Evolutionary conservation across 257 asterid species (phyloP).

Genomic region (Capsicum rhomboideum): DNA sequence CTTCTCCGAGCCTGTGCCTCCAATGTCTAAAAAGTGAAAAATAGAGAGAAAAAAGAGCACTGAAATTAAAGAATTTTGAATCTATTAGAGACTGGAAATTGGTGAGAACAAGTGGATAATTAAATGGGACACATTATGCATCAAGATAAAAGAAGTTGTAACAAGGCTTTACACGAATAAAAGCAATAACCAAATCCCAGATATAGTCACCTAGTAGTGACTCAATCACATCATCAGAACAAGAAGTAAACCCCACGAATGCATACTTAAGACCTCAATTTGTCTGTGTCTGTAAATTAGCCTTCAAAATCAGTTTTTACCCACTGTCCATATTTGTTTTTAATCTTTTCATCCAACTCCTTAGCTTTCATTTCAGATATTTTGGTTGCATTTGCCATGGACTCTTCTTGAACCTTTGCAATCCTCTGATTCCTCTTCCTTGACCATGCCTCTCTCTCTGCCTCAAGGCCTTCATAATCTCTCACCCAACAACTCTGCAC

Average conservation of each 20-base stretch:
- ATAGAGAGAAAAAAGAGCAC: background rate
- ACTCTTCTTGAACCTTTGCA: conserved; percentile 45
- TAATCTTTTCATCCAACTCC: conserved; percentile 58
- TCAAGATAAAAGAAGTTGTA: background rate
- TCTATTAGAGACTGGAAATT: no score
- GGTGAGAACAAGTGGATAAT: no score
- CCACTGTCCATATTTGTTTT: conserved; percentile 48
- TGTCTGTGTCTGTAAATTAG: background rate
- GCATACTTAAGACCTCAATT: no score
- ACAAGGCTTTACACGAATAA: background rate
- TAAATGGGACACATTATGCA: background rate
- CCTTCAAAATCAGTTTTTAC: conserved; percentile 27
- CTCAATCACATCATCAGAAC: conserved; percentile 5
- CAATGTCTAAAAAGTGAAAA: background rate
- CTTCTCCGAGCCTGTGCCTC: no score
- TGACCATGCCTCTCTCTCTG: conserved; percentile 37
- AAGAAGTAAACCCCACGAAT: no score
- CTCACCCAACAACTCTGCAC: conserved; percentile 52
- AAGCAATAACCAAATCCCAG: background rate
- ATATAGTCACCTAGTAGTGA: conserved; percentile 27
- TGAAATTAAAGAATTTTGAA: background rate
- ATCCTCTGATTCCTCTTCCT: conserved; percentile 40
- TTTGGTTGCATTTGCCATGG: conserved; percentile 29
- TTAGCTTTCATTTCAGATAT: conserved; percentile 29
- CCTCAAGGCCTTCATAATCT: conserved; percentile 46